Base-by-base conservation (phyloP, 352 stramenopile species). In the Pythium guiyangense region DNA sequence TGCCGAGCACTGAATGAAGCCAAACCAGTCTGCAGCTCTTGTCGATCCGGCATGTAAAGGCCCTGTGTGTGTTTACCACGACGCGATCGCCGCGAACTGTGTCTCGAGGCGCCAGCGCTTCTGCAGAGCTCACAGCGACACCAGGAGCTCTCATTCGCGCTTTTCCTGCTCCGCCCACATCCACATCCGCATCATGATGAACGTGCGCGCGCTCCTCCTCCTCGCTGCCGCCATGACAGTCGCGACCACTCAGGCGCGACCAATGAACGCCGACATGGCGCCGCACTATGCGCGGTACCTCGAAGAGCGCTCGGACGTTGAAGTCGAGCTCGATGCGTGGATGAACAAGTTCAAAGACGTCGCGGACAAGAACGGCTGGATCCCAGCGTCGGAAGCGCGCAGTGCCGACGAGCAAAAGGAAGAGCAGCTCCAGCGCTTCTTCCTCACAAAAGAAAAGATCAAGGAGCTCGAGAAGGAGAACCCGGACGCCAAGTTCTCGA, bases 201-300 rank as follows among this genome's bases (percentile, higher is more conserved):
- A 49, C 18, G 3, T 56, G 40, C 48, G 52, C 37, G 29, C 29
- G 48, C 31, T 54, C 40, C 40, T 69, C n/a, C n/a, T n/a, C n/a
- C n/a, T n/a, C 39, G 52, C 48, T n/a, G 39, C 65, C n/a, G 52
- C 63, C 43, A 45, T 8, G 37, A 17, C 26, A 8, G 17, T 11
- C 27, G 47, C 34, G 10, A 12, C 34, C 14, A 12, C 34, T 15
- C 52, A 43, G 22, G 58, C 52, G 15, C 67, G 48, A 11, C 69
- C 57, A 14, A 67, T 63, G 46, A 50, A 78, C 49, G 56, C 57
- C 1, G 61, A 52, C 11, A 66, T 71, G 20, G 56, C 43, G 31
- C 48, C 63, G 26, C 49, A 77, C 44, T 79, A 81, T 48, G 49
- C 73, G 35, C 73, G 72, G 2, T 89, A 87, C 49, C 66, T 89